phyloP scores from a whole-genome alignment of 2,329 filamentous ascomycete species.

The Fusarium sp. region DNA sequence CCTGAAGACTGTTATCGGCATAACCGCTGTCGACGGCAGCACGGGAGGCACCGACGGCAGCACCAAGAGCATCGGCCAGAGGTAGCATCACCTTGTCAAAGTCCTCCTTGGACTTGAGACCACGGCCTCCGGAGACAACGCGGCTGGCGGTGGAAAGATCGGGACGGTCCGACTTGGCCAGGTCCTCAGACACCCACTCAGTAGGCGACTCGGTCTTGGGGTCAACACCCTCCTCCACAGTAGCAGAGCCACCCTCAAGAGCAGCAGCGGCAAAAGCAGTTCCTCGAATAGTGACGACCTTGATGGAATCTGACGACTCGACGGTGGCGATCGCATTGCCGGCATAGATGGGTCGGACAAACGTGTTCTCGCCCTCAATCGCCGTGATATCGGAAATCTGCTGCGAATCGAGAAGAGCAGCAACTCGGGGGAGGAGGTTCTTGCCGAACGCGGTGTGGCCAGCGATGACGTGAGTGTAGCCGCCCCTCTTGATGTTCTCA shows the following conservation, averaged over 20 bases:
- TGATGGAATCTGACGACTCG: constrained; percentile 86
- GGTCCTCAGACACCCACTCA: constrained; percentile 94
- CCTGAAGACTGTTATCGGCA: constrained; percentile 97
- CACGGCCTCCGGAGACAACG: constrained; percentile 93
- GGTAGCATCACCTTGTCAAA: constrained; percentile 95
- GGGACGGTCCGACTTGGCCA: constrained; percentile 92
- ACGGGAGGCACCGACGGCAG: constrained; percentile 94
- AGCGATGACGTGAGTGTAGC: constrained; percentile 91
- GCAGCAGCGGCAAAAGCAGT: constrained; percentile 88
- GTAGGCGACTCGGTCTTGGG: constrained; percentile 79
- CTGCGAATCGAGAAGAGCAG: constrained; percentile 90
- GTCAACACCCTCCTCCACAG: constrained; percentile 85
- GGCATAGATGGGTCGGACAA: constrained; percentile 96
- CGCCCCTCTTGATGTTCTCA: constrained; percentile 96
- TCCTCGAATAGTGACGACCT: constrained; percentile 91
- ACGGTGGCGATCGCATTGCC: constrained; percentile 98
- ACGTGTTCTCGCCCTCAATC: constrained; percentile 91
- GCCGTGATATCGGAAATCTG: constrained; percentile 92
- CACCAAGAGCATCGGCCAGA: constrained; percentile 90
- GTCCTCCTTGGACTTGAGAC: constrained; percentile 97
- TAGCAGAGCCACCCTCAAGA: constrained; percentile 77
- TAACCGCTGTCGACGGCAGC: constrained; percentile 98
- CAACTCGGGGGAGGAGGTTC: constrained; percentile 90
- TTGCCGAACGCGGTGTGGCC: constrained; percentile 97
- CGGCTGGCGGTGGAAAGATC: constrained; percentile 89